Evolutionary conservation across 1,284 basidiomycete species (phyloP).

Genomic region (Phlebopus sp.): DNA sequence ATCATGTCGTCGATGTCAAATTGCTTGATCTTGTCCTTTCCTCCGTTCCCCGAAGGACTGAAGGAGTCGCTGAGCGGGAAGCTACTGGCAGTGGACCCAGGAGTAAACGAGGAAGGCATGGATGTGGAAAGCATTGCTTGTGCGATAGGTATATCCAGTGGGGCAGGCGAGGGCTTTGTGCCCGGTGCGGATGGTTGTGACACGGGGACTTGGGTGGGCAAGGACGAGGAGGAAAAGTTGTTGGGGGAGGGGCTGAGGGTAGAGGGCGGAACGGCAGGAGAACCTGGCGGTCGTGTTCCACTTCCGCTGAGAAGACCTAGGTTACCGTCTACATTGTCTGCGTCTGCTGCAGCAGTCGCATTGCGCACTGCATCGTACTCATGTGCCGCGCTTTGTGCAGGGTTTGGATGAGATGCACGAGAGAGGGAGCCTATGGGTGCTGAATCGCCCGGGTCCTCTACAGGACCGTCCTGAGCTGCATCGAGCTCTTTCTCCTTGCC

Average conservation of each 20-base stretch:
- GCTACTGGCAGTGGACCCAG: conserved; percentile 44
- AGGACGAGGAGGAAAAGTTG: conserved; percentile 27
- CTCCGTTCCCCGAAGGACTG: conserved; percentile 39
- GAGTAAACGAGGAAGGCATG: conserved; percentile 38
- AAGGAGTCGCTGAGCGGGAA: conserved; percentile 39
- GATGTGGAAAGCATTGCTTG: conserved; percentile 73
- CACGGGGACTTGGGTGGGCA: conserved; percentile 26
- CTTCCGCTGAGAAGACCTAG: conserved; percentile 29
- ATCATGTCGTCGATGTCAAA: conserved; percentile 99
- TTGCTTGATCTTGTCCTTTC: conserved; percentile 58
- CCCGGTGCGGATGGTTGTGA: conserved; percentile 36
- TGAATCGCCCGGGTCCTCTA: conserved; percentile 20
- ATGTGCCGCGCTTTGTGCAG: conserved; percentile 34
- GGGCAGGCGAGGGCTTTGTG: conserved; percentile 40
- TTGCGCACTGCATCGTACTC: conserved; percentile 38
- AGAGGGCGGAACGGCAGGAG: conserved; percentile 23
- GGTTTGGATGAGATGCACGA: conserved; percentile 38
- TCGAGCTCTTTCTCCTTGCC: conserved; percentile 60
- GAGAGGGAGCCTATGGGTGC: conserved; percentile 43
- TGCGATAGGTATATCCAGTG: conserved; percentile 73
- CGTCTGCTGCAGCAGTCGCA: conserved; percentile 47
- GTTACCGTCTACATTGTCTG: conserved; percentile 42
- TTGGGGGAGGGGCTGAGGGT: conserved; percentile 30
- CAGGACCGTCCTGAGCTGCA: conserved; percentile 30
- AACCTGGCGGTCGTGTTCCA: conserved; percentile 28